phyloP scores from a whole-genome alignment of 176 grass and related monocot genomes.

The Aegilops bicornis region DNA sequence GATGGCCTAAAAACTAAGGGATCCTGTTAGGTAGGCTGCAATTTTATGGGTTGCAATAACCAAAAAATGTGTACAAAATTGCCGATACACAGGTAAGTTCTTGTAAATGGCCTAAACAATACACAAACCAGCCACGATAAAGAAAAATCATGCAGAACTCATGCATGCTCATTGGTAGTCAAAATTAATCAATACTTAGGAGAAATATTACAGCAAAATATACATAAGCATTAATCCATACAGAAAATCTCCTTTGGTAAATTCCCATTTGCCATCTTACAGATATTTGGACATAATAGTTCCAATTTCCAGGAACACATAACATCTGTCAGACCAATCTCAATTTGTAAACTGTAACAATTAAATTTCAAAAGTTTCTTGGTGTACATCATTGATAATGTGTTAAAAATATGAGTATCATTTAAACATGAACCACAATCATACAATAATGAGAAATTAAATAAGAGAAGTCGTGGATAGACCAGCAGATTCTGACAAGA shows the following conservation, averaged over 20 bases:
- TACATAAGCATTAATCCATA: background rate
- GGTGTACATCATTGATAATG: background rate
- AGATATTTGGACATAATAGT: slow-evolving; percentile 5
- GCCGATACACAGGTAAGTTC: background rate
- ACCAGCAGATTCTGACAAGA: slow-evolving; percentile 11
- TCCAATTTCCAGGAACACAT: background rate
- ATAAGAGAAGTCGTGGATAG: background rate
- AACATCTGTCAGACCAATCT: background rate
- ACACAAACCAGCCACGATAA: background rate
- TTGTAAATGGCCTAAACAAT: background rate
- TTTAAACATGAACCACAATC: slow-evolving; percentile 6
- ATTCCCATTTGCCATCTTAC: background rate
- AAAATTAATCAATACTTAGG: background rate
- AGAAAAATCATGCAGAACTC: background rate
- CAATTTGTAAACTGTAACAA: background rate
- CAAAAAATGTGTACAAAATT: background rate
- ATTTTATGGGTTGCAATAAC: slow-evolving; percentile 19
- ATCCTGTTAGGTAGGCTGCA: slow-evolving; percentile 43
- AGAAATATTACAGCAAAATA: slow-evolving; percentile 12
- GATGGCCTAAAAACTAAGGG: slow-evolving; percentile 82
- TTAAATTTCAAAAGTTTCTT: background rate
- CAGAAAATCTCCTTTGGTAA: slow-evolving; percentile 4
- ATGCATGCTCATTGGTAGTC: background rate
- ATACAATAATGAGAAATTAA: background rate
- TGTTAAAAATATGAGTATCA: background rate